These are phyloP conservation scores for Rhodocollybia butyracea DNA, from an alignment of 768 basidiomycete species.

Conservation along the genomic window DNA sequence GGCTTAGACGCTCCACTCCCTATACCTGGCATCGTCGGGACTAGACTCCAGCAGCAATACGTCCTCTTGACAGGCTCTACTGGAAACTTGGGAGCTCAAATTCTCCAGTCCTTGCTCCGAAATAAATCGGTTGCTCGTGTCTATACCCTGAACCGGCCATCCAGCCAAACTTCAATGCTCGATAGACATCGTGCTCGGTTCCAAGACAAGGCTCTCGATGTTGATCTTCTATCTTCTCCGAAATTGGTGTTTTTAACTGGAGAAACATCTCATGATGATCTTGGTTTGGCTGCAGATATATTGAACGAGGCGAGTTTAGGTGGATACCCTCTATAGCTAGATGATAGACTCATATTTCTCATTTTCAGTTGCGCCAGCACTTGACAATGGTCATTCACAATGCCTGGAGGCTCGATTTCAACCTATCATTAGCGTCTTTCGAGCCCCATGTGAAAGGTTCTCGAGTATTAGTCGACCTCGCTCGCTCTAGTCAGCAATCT, in stretches of 20 bases:
- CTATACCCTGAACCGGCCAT: conserved; percentile 11
- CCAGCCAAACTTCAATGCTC: conserved; percentile 8
- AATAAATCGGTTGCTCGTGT: conserved; percentile 15
- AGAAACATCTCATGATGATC: conserved; percentile 13
- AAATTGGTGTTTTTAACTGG: conserved; percentile 21
- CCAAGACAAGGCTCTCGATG: conserved; percentile 16
- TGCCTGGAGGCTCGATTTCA: conserved; percentile 45
- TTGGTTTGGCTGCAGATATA: conserved; percentile 15
- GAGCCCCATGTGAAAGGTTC: conserved; percentile 36
- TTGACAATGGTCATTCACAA: conserved; percentile 26
- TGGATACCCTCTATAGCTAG: not conserved
- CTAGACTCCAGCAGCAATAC: not conserved
- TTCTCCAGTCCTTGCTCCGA: conserved; percentile 26
- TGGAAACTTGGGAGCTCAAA: conserved; percentile 34
- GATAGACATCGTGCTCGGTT: conserved; percentile 19
- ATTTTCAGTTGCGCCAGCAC: conserved; percentile 12
- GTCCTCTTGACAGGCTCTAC: conserved; percentile 40
- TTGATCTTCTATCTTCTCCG: not conserved
- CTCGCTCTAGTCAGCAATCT: conserved; percentile 12
- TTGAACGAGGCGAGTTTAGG: conserved; percentile 17
- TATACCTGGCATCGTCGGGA: not conserved
- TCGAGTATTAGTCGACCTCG: conserved; percentile 33
- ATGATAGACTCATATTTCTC: conserved; percentile 3
- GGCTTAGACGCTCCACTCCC: conserved; percentile 24
- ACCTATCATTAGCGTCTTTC: conserved; percentile 36